Base-by-base conservation (phyloP, 2,329 filamentous ascomycete genomes). In the Aspergillus quadricinctus region DNA sequence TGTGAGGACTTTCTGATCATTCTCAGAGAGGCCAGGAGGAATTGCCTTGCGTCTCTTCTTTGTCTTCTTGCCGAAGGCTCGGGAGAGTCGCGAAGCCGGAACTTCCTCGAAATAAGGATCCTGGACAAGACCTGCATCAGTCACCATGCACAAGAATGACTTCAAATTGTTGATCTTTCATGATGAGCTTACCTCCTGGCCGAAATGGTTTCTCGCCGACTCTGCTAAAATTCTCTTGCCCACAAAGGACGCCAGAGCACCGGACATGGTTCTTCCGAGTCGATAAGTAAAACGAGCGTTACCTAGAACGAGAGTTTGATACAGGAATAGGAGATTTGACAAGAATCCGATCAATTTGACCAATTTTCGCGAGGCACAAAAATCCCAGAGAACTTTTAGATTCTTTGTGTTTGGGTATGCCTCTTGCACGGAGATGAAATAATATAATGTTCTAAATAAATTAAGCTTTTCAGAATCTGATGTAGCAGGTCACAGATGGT, bases 101-200 rank as follows among this genome's bases (percentile, higher is more conserved):
- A 96, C 86, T 64, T 86, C 81, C 72, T 96, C 90, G 67, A 92
- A 96, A 77, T 92, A 96, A 5, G 92, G 92, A 70, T 97, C 92
- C 90, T 97, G 66, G 29, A 10, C 52, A 52, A 49, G 29, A 50
- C 28, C 46, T 17, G 17, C 31, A 41, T 53, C 17, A 55, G 55
- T 17, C 14, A 60, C 55, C 31, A 14, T 19, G 35, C 46, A 10
- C 27, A 19, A n/a, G 35, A 29, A 52, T 6, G 1, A n/a, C 3
- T 1, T 19, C 4, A 52, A 29, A 64, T 50, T 17, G 11, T 37
- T 19, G 31, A 45, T n/a, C 27, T 31, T 45, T 49, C 61, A 57
- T 52, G 35, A 19, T 23, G 17, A 6, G 54, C 61, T 64, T 61
- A 76, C 75, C 62, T 77, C 75, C 60, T 71, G 68, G 56, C 75